These are phyloP conservation scores for Xylaria digitata DNA, from an alignment of 2,329 filamentous ascomycete species.

Conservation along the genomic window DNA sequence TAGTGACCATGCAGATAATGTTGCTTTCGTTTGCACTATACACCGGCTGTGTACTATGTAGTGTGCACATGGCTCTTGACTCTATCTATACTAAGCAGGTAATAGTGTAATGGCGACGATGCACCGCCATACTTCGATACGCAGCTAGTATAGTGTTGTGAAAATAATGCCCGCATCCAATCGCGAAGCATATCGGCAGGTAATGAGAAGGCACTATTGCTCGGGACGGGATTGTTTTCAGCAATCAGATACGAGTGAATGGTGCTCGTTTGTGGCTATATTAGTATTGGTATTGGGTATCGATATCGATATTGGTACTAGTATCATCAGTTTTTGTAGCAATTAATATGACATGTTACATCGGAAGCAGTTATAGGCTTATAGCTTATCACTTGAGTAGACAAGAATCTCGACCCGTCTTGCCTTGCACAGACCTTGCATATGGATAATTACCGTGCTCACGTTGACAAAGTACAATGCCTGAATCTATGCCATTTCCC, in stretches of 20 bases:
- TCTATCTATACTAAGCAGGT: background rate
- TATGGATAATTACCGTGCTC: slow-evolving; percentile 5
- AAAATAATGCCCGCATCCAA: background rate
- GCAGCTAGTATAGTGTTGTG: background rate
- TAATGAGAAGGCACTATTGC: slow-evolving; percentile 10
- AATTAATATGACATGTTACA: no score
- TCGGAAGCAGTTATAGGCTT: no score
- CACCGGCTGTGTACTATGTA: slow-evolving; percentile 10
- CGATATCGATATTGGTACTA: background rate
- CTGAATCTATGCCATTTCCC: background rate
- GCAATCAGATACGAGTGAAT: background rate
- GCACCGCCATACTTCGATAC: background rate
- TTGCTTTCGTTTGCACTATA: slow-evolving; percentile 2
- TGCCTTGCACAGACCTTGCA: background rate
- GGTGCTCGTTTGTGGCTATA: background rate
- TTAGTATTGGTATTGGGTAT: background rate
- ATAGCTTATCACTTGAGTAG: no score
- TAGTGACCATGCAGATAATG: slow-evolving; percentile 18
- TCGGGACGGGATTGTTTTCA: slow-evolving; percentile 3
- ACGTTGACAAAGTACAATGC: slow-evolving; percentile 9
- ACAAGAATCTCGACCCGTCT: no score
- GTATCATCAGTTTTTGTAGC: background rate
- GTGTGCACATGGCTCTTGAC: slow-evolving; percentile 1
- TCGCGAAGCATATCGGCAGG: background rate
- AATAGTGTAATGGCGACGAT: background rate